Base-by-base conservation (phyloP, 2,329 filamentous ascomycete genomes). In the Ustilaginoidea virens region DNA sequence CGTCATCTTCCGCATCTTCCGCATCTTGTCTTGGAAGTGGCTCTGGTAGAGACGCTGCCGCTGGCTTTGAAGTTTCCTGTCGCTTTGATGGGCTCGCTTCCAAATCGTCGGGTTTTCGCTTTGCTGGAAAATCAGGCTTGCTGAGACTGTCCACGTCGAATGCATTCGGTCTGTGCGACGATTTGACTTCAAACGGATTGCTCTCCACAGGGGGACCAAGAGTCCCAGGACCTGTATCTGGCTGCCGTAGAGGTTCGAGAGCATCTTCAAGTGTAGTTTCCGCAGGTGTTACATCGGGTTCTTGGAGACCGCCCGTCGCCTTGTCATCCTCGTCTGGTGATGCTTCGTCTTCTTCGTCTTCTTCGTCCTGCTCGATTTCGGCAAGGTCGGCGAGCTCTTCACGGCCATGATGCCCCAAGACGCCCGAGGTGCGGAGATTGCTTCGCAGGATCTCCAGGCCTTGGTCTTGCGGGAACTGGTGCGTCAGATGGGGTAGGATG, bases 401-500 rank as follows among this genome's bases (percentile, higher is more conserved):
- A 15, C 41, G 37, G 28, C 40, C 37, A 14, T n/a, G n/a, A n/a
- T n/a, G n/a, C n/a, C 37, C 38, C 25, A 44, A 33, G 30, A 42
- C 40, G 29, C 42, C 39, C 7, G 42, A 46, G 4, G 56, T 52
- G 7, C 66, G 57, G 14, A 82, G 55, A 37, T 69, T 72, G 39
- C 63, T 67, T 25, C 68, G 60, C 32, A 94, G 49, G 7, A 79
- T 66, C 51, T 94, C 86, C 2, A 90, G 69, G 11, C 66, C 67
- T 32, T 69, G 60, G 28, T 76, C 68, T 8, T 63, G 49, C 0
- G 73, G 62, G 42, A 74, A 80, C 28, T 69, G 65, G 31, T 74
- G 66, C 6, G 73, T 69, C 16, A 94, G 57, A 42, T 92, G 80
- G 1, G 87, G 86, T 27, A 93, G 53, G 27, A 93, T 76, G 48